These are phyloP conservation scores for Alternaria arbusti DNA, from an alignment of 2,329 filamentous ascomycete species.

Conservation along the genomic window DNA sequence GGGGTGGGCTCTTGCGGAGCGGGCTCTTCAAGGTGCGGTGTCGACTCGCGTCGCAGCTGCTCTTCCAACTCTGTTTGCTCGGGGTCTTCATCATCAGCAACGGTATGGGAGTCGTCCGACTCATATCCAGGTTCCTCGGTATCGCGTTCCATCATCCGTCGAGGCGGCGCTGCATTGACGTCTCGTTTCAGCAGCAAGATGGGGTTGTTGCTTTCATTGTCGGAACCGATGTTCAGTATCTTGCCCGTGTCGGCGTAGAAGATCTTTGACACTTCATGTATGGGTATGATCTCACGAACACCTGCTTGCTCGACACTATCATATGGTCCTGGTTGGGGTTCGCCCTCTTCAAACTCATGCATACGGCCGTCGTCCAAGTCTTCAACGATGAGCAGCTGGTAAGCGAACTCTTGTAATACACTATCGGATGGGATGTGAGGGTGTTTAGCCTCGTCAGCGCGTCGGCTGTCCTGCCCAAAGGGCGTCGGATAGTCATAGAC, in stretches of 20 bases:
- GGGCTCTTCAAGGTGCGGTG: slow-evolving; percentile 20
- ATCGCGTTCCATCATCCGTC: slow-evolving; percentile 61
- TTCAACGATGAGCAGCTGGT: slow-evolving; percentile 82
- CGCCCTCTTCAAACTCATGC: slow-evolving; percentile 68
- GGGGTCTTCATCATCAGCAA: slow-evolving; percentile 38
- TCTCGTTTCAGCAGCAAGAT: slow-evolving; percentile 78
- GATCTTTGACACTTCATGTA: slow-evolving; percentile 83
- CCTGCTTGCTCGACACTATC: slow-evolving; percentile 68
- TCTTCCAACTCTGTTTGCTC: slow-evolving; percentile 55
- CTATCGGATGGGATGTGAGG: slow-evolving; percentile 51
- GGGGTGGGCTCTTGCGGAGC: slow-evolving; percentile 16
- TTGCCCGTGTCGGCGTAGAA: slow-evolving; percentile 93
- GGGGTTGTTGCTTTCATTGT: slow-evolving; percentile 73
- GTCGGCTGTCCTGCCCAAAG: slow-evolving; percentile 21
- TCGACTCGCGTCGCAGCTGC: slow-evolving; percentile 54
- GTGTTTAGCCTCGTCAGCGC: slow-evolving; percentile 22
- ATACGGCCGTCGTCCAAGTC: slow-evolving; percentile 76
- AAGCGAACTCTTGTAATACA: slow-evolving; percentile 71
- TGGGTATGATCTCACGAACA: slow-evolving; percentile 70
- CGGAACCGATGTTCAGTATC: slow-evolving; percentile 80
- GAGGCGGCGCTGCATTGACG: slow-evolving; percentile 65
- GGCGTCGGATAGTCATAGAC: slow-evolving; percentile 55
- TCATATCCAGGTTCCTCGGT: slow-evolving; percentile 34
- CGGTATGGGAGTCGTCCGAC: slow-evolving; percentile 49
- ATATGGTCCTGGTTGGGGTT: slow-evolving; percentile 62